A percentile compares a stretch with the other conserved stretches of the same genome.
Evolutionary conservation across 2,329 filamentous ascomycete species (phyloP).

Genomic region (Trichoderma semiorbis): DNA sequence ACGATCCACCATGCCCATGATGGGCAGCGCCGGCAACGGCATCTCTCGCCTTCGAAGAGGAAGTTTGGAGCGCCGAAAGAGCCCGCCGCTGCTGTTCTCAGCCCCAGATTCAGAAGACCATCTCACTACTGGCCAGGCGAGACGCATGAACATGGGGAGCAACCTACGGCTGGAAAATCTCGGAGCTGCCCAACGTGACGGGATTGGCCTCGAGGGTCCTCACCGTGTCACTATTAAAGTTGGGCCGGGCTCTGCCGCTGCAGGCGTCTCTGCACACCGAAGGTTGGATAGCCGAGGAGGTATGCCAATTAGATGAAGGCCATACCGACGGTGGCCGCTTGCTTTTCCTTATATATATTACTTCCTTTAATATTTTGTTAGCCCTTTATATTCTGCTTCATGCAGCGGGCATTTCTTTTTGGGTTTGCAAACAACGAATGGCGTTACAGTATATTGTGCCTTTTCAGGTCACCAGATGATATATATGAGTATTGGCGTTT

Average conservation of each 20-base stretch:
- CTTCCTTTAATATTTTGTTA: background rate
- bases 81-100: constrained; percentile 53
- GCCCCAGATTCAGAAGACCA: constrained; percentile 41
- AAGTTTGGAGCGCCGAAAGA: constrained; percentile 49
- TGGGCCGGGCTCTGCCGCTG: constrained; percentile 24
- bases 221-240: constrained; percentile 39
- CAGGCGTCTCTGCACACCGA: constrained; percentile 23
- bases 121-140: constrained; percentile 53
- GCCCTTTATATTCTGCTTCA: background rate
- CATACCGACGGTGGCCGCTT: background rate
- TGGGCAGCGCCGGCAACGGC: constrained; percentile 52
- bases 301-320: constrained; percentile 30
- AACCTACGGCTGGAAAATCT: constrained; percentile 34
- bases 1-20: constrained; percentile 38
- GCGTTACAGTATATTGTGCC: background rate
- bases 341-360: background rate
- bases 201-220: constrained; percentile 25
- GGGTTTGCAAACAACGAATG: background rate
- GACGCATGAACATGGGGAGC: constrained; percentile 54
- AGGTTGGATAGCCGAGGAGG: constrained; percentile 32
- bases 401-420: background rate
- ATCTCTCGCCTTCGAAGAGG: constrained; percentile 52
- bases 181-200: constrained; percentile 26
- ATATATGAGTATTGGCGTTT: constrained; percentile 10
- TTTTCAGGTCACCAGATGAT: background rate